Evolutionary conservation across 1,284 basidiomycete species (phyloP).

Genomic region (Tylopilus sp.): DNA sequence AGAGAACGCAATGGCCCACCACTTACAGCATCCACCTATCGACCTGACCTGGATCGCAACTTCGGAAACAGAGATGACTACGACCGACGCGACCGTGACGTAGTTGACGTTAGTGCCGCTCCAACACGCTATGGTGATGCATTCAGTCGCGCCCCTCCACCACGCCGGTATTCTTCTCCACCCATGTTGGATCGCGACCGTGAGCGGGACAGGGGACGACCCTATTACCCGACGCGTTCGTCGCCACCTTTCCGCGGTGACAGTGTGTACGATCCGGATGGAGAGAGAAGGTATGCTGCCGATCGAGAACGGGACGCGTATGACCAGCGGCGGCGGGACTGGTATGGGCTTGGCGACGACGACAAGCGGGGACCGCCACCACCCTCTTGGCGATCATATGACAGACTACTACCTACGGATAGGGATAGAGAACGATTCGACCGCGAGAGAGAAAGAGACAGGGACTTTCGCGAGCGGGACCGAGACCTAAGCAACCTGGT

Average conservation of each 20-base stretch:
- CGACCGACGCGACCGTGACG: conserved; percentile 37
- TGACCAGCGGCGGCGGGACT: conserved; percentile 36
- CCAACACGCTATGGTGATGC: conserved; percentile 30
- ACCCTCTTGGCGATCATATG: conserved; percentile 26
- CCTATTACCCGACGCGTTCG: conserved; percentile 24
- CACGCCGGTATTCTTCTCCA: conserved; percentile 27
- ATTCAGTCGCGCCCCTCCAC: conserved; percentile 19
- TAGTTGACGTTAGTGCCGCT: conserved; percentile 32
- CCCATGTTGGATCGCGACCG: conserved; percentile 20
- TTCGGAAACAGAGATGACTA: conserved; percentile 29
- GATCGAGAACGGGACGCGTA: conserved; percentile 30
- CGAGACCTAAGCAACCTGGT: conserved; percentile 13
- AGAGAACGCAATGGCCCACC: conserved; percentile 28
- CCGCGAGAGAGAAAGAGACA: conserved; percentile 32
- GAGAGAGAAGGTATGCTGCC: conserved; percentile 24
- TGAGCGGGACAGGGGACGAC: conserved; percentile 23
- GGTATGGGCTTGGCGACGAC: conserved; percentile 33
- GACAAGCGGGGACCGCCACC: conserved; percentile 30
- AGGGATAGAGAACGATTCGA: conserved; percentile 38
- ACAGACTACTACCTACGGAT: conserved; percentile 24
- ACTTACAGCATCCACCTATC: conserved; percentile 23
- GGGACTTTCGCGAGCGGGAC: conserved; percentile 34
- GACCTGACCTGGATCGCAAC: conserved; percentile 35
- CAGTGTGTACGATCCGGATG: conserved; percentile 21
- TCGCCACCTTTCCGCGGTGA: conserved; percentile 26